These are phyloP conservation scores for Nemania serpens DNA, from an alignment of 2,329 filamentous ascomycete species.

Conservation along the genomic window DNA sequence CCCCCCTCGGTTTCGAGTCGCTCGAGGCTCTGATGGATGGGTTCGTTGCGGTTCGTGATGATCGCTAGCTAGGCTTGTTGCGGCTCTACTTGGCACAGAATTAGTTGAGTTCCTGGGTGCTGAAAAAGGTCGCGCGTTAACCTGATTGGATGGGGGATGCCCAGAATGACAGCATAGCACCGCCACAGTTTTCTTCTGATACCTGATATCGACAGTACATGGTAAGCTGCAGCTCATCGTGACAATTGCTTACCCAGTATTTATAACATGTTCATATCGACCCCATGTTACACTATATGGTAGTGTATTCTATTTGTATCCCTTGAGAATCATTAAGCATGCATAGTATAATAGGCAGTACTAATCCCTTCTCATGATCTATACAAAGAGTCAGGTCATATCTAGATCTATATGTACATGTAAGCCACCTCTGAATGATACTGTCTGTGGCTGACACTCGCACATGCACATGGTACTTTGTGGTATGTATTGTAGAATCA, in stretches of 20 bases:
- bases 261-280: no score
- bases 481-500: no score
- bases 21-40: neutral
- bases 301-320: no score
- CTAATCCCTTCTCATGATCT: neutral
- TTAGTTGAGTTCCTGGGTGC: neutral
- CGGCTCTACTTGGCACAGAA: conserved; percentile 4
- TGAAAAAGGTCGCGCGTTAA: conserved; percentile 24
- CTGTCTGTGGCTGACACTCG: neutral
- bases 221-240: no score
- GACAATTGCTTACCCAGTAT: no score
- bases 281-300: no score
- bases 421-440: neutral
- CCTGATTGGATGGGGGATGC: conserved; percentile 18
- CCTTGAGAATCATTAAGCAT: no score
- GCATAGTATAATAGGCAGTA: no score
- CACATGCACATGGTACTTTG: neutral
- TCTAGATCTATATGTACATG: neutral
- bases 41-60: conserved; percentile 3
- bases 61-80: conserved; percentile 15
- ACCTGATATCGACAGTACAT: no score
- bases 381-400: no score
- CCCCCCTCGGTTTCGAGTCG: conserved; percentile 26
- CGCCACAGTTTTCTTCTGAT: conserved; percentile 4
- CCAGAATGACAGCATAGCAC: neutral